Base-by-base conservation (phyloP, 2,329 filamentous ascomycete species). In the Trichophyton benhamiae region DNA sequence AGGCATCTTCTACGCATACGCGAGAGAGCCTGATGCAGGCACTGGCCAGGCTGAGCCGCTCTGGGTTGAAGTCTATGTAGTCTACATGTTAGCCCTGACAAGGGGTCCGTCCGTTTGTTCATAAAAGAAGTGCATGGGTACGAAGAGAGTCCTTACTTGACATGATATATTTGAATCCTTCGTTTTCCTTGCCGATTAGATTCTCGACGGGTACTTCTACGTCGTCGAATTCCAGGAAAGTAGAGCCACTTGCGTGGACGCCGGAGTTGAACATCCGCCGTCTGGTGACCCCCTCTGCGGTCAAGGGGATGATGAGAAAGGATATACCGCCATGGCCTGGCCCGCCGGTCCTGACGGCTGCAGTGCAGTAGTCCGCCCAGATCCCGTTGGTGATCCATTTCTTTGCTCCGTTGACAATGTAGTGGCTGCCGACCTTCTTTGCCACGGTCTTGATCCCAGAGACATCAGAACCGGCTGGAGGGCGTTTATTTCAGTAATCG, bases 131-230 rank as follows among this genome's bases (percentile, higher is more conserved):
- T 11, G 30, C 41, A 22, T 42, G 15, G 38, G 3, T 41, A 52
- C 36, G 5, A 20, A 22, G 49, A 68, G 68, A 15, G 5, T 15
- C 38, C 68, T 65, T 67, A 73, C 79, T 88, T 44, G 83, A 85
- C 85, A 88, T 88, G 68, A 87, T 82, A 66, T 88, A 87, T 58
- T 78, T 79, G 82, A 90, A 89, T 0, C 87, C 87, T 69, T 81
- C 75, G 36, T 87, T 87, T 70, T 89, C 87, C 25, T 78, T 67
- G 0, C 87, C 87, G 57, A 90, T 83, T 7, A 89, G 72, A 67
- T 90, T 88, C 68, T 83, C 81, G 0, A 82, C 79, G 0, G 87
- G 87, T 0, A 91, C 87, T 62, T 82, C 79, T 1, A 89, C 87
- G 60, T 89, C 85, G 65, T 89, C 86, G 1, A 91, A 77, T 69